Evolutionary conservation across 371 early-diverging fungal species (phyloP).

Genomic region (Batrachochytrium dendrobatidis): DNA sequence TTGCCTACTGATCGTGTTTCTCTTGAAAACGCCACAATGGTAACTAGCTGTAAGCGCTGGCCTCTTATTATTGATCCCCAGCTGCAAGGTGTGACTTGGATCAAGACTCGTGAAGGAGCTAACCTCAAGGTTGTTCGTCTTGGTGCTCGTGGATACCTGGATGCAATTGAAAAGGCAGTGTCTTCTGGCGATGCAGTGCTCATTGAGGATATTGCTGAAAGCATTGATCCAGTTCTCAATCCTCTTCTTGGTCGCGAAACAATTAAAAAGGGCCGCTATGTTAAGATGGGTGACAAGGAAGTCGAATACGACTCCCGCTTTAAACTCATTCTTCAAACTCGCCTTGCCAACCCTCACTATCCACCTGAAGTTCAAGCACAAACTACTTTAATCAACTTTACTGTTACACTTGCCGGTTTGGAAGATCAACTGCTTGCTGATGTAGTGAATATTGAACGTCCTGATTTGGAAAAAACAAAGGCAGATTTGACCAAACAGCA

Average conservation of each 20-base stretch:
- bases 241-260: slow-evolving; percentile 55
- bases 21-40: slow-evolving; percentile 55
- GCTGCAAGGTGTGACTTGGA: slow-evolving; percentile 56
- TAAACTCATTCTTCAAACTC: slow-evolving; percentile 54
- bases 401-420: slow-evolving; percentile 52
- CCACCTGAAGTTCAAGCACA: slow-evolving; percentile 62
- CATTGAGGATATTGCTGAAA: slow-evolving; percentile 52
- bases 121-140: slow-evolving; percentile 46
- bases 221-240: slow-evolving; percentile 52
- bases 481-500: slow-evolving; percentile 58
- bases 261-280: slow-evolving; percentile 53
- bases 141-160: slow-evolving; percentile 47
- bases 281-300: slow-evolving; percentile 58
- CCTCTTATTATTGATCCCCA: slow-evolving; percentile 59
- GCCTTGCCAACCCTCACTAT: slow-evolving; percentile 56
- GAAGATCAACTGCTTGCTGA: slow-evolving; percentile 59
- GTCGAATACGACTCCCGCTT: slow-evolving; percentile 54
- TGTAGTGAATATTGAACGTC: slow-evolving; percentile 56
- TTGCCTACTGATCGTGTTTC: slow-evolving; percentile 55
- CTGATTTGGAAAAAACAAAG: slow-evolving; percentile 52
- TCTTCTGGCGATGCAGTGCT: slow-evolving; percentile 46
- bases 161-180: slow-evolving; percentile 53
- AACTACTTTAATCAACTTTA: slow-evolving; percentile 56
- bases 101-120: slow-evolving; percentile 48
- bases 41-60: slow-evolving; percentile 54